A percentile compares a stretch with the other conserved stretches of the same genome.
These are phyloP conservation scores for Entonaema liquescens DNA, from an alignment of 495 filamentous ascomycete genomes.

Conservation along the genomic window DNA sequence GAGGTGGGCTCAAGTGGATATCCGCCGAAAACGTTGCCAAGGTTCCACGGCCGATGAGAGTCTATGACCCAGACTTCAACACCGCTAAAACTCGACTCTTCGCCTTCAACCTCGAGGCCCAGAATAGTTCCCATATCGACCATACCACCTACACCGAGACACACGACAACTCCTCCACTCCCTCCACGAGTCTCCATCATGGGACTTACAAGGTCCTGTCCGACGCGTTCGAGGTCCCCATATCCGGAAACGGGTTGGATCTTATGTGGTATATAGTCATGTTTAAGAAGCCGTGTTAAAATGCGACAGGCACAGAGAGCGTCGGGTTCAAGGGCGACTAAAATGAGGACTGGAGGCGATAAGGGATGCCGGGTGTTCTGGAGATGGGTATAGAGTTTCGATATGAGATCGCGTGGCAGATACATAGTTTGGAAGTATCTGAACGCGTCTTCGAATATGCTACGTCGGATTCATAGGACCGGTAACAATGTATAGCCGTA, in stretches of 20 bases:
- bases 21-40: slow-evolving; percentile 90
- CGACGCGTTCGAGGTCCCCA: slow-evolving; percentile 82
- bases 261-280: slow-evolving; percentile 98
- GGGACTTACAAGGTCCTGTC: slow-evolving; percentile 76
- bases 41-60: slow-evolving; percentile 90
- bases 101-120: slow-evolving; percentile 67
- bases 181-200: slow-evolving; percentile 86
- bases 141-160: slow-evolving; percentile 89
- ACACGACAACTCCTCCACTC: slow-evolving; percentile 85
- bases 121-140: slow-evolving; percentile 82
- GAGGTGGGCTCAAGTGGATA: slow-evolving; percentile 61
- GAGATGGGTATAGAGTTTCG: slow-evolving; percentile 88
- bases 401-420: slow-evolving; percentile 88
- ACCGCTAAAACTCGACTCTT: slow-evolving; percentile 68
- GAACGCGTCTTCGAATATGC: slow-evolving; percentile 47
- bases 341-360: slow-evolving; percentile 88
- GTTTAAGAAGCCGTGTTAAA: slow-evolving; percentile 86
- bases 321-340: slow-evolving; percentile 93
- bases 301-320: slow-evolving; percentile 96
- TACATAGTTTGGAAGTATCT: slow-evolving; percentile 72
- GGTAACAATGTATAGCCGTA: slow-evolving; percentile 29
- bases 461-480: slow-evolving; percentile 45
- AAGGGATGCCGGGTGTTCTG: slow-evolving; percentile 80
- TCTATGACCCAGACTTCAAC: slow-evolving; percentile 97
- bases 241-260: slow-evolving; percentile 94